phyloP scores from a whole-genome alignment of 2,329 filamentous ascomycete genomes.

The Aureobasidium sp. region DNA sequence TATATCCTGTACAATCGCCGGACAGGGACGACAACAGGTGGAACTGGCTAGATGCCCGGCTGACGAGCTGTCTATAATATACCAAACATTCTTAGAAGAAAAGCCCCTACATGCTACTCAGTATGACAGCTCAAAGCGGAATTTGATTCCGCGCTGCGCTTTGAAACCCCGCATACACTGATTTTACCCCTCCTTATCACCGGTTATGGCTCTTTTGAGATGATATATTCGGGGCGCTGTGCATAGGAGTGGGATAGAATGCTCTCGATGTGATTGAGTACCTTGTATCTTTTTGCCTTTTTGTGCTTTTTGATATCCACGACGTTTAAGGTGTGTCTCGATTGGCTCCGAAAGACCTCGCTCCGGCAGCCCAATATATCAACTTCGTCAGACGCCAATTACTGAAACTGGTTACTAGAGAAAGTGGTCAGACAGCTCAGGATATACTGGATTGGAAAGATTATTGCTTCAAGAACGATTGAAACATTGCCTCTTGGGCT shows the following conservation, averaged over 20 bases:
- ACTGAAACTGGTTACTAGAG: neutral
- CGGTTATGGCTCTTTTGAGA: neutral
- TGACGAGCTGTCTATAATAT: neutral
- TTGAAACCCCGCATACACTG: neutral
- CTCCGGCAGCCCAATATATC: neutral
- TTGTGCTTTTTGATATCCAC: neutral
- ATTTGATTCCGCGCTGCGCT: neutral
- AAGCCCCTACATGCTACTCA: neutral
- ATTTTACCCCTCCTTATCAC: constrained; percentile 7
- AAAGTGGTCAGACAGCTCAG: neutral
- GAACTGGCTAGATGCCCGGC: neutral
- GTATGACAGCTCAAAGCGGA: neutral
- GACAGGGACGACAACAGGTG: neutral
- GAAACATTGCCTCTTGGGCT: neutral
- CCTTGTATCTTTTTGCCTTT: neutral
- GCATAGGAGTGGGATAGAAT: neutral
- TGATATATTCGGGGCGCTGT: neutral
- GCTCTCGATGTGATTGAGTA: neutral
- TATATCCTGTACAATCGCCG: neutral
- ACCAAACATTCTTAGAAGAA: neutral
- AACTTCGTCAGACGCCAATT: neutral
- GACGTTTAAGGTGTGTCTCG: neutral
- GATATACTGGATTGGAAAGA: neutral
- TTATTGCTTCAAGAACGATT: neutral
- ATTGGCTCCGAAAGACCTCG: neutral